Evolutionary conservation across 2,329 filamentous ascomycete species (phyloP).

Genomic region (Arthrinium puccinioides): DNA sequence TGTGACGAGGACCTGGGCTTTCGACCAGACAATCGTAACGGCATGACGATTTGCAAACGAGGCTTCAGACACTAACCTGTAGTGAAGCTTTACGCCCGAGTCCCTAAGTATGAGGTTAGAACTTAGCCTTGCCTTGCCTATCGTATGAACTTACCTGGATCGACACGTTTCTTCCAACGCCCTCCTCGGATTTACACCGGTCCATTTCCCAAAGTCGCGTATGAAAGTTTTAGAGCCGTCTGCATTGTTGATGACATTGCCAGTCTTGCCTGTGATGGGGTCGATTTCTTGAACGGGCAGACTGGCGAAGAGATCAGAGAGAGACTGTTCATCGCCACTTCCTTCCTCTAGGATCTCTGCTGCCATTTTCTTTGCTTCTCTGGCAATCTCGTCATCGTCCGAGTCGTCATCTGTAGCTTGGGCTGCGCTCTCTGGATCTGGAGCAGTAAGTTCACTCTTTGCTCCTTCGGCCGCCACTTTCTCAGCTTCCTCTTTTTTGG

Average conservation of each 20-base stretch:
- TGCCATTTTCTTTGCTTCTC: slow-evolving; percentile 51
- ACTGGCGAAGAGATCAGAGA: slow-evolving; percentile 51
- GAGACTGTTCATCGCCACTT: slow-evolving; percentile 43
- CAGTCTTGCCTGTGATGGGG: slow-evolving; percentile 48
- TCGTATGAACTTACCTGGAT: slow-evolving; percentile 47
- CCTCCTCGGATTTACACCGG: slow-evolving; percentile 67
- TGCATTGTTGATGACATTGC: slow-evolving; percentile 44
- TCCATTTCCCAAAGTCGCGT: slow-evolving; percentile 78
- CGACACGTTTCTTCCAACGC: slow-evolving; percentile 84
- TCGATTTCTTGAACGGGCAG: slow-evolving; percentile 56
- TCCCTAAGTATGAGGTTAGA: slow-evolving; percentile 44
- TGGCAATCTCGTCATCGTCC: slow-evolving; percentile 40
- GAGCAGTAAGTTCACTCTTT: slow-evolving; percentile 17
- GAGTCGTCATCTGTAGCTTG: slow-evolving; percentile 19
- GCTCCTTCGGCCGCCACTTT: slow-evolving; percentile 26
- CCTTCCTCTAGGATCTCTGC: slow-evolving; percentile 48
- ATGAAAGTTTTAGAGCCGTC: slow-evolving; percentile 53
- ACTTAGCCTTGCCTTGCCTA: not conserved
- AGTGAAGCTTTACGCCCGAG: slow-evolving; percentile 57
- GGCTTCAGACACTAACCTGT: slow-evolving; percentile 63
- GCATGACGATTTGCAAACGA: slow-evolving; percentile 71
- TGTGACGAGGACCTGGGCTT: slow-evolving; percentile 48
- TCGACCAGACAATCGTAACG: slow-evolving; percentile 72
- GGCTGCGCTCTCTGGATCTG: slow-evolving; percentile 17
- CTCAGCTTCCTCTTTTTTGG: slow-evolving; percentile 32